Percentiles rank a stretch among this genome's conserved stretches.
These are phyloP conservation scores for Coleophoma crateriformis DNA, from an alignment of 2,329 filamentous ascomycete genomes.

Conservation along the genomic window DNA sequence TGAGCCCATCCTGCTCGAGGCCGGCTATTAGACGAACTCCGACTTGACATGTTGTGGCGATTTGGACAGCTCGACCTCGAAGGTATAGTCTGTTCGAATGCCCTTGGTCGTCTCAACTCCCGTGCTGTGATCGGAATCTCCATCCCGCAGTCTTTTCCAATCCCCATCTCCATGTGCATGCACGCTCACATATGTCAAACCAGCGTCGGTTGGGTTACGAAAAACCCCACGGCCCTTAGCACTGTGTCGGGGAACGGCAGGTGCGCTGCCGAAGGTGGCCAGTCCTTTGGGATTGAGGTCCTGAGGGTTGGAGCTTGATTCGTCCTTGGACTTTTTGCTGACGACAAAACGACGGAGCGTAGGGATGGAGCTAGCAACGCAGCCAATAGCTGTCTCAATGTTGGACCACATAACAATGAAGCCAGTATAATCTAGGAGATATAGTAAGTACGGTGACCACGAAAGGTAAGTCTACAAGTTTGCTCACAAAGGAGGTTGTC, in stretches of 20 bases:
- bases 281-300: background rate
- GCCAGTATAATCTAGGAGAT: background rate
- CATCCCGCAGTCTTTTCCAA: slow-evolving; percentile 5
- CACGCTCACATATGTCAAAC: slow-evolving; percentile 1
- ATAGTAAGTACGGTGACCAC: background rate
- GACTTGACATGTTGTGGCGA: slow-evolving; percentile 4
- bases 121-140: background rate
- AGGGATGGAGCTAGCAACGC: background rate
- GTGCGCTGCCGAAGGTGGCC: slow-evolving; percentile 1
- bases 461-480: background rate
- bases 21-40: background rate
- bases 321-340: background rate
- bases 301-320: background rate
- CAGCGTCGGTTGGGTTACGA: slow-evolving; percentile 4
- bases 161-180: slow-evolving; percentile 3
- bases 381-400: slow-evolving; percentile 5
- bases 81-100: slow-evolving; percentile 3
- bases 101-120: background rate
- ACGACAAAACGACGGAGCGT: background rate
- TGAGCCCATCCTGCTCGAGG: too few species aligned
- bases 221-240: background rate
- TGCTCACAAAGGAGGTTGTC: background rate
- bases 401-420: background rate
- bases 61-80: slow-evolving; percentile 4
- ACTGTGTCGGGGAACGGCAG: background rate